phyloP scores from a whole-genome alignment of 306 rosid species.

The Inga laurina region DNA sequence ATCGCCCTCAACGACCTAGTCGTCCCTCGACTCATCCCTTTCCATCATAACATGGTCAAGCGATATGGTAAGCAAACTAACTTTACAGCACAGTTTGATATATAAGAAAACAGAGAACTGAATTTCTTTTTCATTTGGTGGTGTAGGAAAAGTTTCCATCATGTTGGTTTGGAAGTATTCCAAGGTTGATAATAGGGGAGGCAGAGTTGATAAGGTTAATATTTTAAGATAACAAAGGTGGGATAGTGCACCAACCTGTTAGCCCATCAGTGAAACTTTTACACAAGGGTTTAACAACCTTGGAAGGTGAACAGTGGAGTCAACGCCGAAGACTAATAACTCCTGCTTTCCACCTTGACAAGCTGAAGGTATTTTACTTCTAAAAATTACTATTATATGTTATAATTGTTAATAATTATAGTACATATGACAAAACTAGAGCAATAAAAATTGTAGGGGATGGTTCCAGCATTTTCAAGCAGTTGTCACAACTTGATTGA shows the following conservation, averaged over 20 bases:
- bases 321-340: conserved; percentile 43
- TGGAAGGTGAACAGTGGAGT: conserved; percentile 49
- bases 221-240: conserved; percentile 37
- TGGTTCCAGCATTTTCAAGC: conserved; percentile 49
- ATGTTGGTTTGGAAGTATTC: conserved; percentile 43
- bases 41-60: conserved; percentile 34
- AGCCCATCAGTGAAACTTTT: conserved; percentile 46
- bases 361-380: conserved; percentile 35
- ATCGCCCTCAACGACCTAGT: conserved; percentile 36
- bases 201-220: conserved; percentile 38
- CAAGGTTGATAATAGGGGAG: conserved; percentile 45
- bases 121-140: too few relatives aligned
- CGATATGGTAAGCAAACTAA: conserved; percentile 40
- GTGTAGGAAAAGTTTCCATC: conserved; percentile 37
- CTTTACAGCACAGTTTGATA: neutral
- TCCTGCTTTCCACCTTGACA: conserved; percentile 52
- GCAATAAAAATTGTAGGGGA: conserved; percentile 20
- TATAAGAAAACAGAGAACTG: neutral
- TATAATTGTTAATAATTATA: neutral
- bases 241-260: conserved; percentile 35
- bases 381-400: neutral
- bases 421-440: neutral
- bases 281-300: conserved; percentile 39
- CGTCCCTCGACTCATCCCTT: conserved; percentile 49
- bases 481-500: conserved; percentile 41